A percentile compares a stretch with the other conserved stretches of the same genome.
These are phyloP conservation scores for Hamamelis virginiana DNA, from an alignment of 164 flowering plant species.

Conservation along the genomic window DNA sequence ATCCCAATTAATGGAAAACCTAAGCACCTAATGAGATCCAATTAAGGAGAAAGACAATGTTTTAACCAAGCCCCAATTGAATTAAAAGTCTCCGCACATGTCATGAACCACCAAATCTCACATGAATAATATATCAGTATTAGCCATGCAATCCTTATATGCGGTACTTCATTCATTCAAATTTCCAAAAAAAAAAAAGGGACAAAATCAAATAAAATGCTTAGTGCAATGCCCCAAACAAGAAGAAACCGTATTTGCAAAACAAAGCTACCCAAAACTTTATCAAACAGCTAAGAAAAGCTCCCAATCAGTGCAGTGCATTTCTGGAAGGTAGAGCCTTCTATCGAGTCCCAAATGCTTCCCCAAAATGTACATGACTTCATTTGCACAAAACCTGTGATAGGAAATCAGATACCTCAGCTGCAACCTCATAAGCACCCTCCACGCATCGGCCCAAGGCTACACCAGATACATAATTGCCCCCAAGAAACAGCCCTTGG, in stretches of 20 bases:
- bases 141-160: too few species aligned
- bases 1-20: too few species aligned
- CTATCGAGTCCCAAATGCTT: neutral
- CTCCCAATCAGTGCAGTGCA: neutral
- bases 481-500: constrained; percentile 81
- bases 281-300: too few species aligned
- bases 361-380: constrained; percentile 2
- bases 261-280: neutral
- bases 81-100: too few species aligned
- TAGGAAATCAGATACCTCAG: constrained; percentile 56
- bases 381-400: constrained; percentile 42
- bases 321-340: neutral
- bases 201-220: neutral
- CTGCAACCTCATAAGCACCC: constrained; percentile 79
- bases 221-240: neutral
- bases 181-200: too few species aligned
- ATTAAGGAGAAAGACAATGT: too few species aligned
- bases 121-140: too few species aligned
- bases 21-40: too few species aligned
- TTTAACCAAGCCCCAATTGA: too few species aligned
- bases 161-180: too few species aligned
- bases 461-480: constrained; percentile 93
- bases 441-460: constrained; percentile 98
- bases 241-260: neutral
- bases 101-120: too few species aligned